These are phyloP conservation scores for Candida nemodendra DNA, from an alignment of 805 yeast genomes.

Conservation along the genomic window DNA sequence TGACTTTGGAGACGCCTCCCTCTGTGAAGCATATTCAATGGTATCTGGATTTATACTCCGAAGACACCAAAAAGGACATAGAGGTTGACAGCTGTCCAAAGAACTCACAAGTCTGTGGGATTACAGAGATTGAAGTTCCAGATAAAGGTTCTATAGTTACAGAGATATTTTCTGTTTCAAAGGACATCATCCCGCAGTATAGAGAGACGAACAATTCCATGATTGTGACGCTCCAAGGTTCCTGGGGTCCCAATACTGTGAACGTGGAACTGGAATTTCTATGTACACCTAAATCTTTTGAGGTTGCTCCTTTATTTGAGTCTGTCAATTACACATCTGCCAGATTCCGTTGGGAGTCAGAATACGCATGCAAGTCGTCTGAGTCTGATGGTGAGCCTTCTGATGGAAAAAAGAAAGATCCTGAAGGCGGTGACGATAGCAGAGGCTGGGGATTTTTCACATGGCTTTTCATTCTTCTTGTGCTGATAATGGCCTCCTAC, in stretches of 20 bases:
- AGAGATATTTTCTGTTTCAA: slow-evolving; percentile 60
- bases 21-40: slow-evolving; percentile 60
- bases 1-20: slow-evolving; percentile 71
- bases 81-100: slow-evolving; percentile 56
- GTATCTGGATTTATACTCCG: slow-evolving; percentile 66
- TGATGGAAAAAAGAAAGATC: slow-evolving; percentile 26
- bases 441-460: slow-evolving; percentile 78
- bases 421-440: slow-evolving; percentile 34
- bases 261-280: slow-evolving; percentile 46
- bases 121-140: slow-evolving; percentile 55
- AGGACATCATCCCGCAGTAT: slow-evolving; percentile 37
- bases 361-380: slow-evolving; percentile 38
- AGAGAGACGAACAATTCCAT: slow-evolving; percentile 32
- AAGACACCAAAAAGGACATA: slow-evolving; percentile 31
- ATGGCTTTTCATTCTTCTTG: slow-evolving; percentile 74
- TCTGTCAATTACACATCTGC: slow-evolving; percentile 39
- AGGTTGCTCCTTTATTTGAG: slow-evolving; percentile 30
- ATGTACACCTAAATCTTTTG: slow-evolving; percentile 40
- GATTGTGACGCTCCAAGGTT: slow-evolving; percentile 45
- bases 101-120: slow-evolving; percentile 77
- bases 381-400: slow-evolving; percentile 29
- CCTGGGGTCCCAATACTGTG: slow-evolving; percentile 69
- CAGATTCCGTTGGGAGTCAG: slow-evolving; percentile 32
- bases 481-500: slow-evolving; percentile 68
- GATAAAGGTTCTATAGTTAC: slow-evolving; percentile 47